Evolutionary conservation across 2,329 filamentous ascomycete genomes (phyloP).

Genomic region (Diaporthe capsici): DNA sequence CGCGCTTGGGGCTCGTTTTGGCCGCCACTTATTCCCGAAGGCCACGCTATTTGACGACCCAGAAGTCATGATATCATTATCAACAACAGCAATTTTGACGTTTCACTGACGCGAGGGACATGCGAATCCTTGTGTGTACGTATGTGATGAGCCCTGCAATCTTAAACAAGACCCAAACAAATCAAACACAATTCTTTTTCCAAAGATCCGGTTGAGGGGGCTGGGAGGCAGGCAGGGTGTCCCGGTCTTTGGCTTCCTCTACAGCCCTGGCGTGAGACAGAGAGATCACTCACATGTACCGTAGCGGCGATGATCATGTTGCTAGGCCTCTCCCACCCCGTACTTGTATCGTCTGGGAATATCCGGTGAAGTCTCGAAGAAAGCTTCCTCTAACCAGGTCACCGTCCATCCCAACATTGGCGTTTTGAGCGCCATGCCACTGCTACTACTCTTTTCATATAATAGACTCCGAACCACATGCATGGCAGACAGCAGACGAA

Average conservation of each 20-base stretch:
- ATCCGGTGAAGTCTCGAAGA: constrained; percentile 9
- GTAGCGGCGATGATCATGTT: not conserved
- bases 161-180: no score
- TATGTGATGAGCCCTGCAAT: not conserved
- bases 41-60: constrained; percentile 19
- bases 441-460: constrained; percentile 12
- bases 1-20: not conserved
- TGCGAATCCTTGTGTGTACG: no score
- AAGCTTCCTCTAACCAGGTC: constrained; percentile 8
- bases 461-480: constrained; percentile 22
- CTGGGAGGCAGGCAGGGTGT: not conserved
- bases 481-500: constrained; percentile 19
- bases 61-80: constrained; percentile 41
- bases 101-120: not conserved
- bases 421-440: constrained; percentile 9
- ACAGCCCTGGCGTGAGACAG: not conserved
- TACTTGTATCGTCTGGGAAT: not conserved
- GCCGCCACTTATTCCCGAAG: not conserved
- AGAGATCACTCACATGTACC: no score
- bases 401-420: constrained; percentile 19
- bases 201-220: not conserved
- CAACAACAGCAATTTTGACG: constrained; percentile 2
- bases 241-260: not conserved
- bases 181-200: no score
- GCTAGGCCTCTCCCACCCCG: not conserved